Evolutionary conservation across 148 eudicot genomes (phyloP).

Genomic region (Rhododendron ovatum): DNA sequence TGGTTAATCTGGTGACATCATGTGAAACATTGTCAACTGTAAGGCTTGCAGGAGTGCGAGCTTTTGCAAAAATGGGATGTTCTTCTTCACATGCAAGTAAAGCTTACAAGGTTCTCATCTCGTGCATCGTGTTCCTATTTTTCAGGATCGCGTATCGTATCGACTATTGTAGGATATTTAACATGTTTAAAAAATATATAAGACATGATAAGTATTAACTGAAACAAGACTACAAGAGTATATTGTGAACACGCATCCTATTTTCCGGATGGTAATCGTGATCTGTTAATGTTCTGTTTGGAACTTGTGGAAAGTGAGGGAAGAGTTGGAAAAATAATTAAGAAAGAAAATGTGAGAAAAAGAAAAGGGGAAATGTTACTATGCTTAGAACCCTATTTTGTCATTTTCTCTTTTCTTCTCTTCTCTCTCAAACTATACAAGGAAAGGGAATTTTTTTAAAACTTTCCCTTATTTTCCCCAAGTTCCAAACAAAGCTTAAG

Average conservation of each 20-base stretch:
- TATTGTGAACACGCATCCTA: background rate
- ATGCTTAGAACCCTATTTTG: too few relatives aligned
- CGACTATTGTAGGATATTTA: background rate
- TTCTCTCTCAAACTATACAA: too few relatives aligned
- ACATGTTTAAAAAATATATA: background rate
- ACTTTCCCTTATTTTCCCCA: too few relatives aligned
- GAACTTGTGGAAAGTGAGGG: too few relatives aligned
- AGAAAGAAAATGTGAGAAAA: too few relatives aligned
- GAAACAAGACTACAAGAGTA: background rate
- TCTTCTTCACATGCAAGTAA: conserved; percentile 42
- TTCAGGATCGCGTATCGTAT: background rate
- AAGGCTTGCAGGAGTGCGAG: conserved; percentile 50
- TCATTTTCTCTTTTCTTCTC: too few relatives aligned
- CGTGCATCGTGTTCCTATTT: background rate
- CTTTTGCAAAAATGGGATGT: conserved; percentile 51
- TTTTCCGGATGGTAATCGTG: background rate
- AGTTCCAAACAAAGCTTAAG: background rate
- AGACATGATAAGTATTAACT: background rate
- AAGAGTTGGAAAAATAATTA: too few relatives aligned
- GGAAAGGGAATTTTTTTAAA: too few relatives aligned
- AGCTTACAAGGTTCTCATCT: conserved; percentile 56
- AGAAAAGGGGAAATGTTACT: too few relatives aligned
- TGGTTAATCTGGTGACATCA: conserved; percentile 36
- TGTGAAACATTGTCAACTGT: conserved; percentile 31
- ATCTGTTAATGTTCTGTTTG: too few relatives aligned